Percentiles rank a stretch among this genome's conserved stretches.
Conservation (phyloP, 1,284 basidiomycete genomes). For the Ceratobasidium sp. region DNA sequence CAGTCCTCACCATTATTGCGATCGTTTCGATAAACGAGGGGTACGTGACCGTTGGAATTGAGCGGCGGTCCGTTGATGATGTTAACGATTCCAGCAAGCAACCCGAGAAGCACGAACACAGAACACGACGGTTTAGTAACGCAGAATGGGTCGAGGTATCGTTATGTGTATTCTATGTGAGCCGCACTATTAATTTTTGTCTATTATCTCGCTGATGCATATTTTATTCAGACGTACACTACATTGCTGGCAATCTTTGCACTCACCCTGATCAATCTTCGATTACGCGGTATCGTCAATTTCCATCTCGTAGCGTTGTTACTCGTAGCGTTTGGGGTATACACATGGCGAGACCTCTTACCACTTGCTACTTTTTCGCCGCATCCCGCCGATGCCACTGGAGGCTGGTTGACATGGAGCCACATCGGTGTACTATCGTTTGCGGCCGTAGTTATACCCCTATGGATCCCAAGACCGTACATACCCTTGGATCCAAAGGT, state of each 20-base stretch:
- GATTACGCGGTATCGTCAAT: slow-evolving; percentile 35
- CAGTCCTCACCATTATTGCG: slow-evolving; percentile 34
- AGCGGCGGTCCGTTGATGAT: background rate
- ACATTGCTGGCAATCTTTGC: slow-evolving; percentile 44
- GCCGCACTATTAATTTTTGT: background rate
- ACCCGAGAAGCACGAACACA: slow-evolving; percentile 34
- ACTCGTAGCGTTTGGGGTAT: slow-evolving; percentile 55
- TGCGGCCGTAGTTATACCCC: slow-evolving; percentile 55
- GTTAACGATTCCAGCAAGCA: slow-evolving; percentile 34
- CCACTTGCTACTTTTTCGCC: slow-evolving; percentile 63
- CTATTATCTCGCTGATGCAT: background rate
- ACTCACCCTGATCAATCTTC: slow-evolving; percentile 9
- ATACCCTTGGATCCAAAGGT: slow-evolving; percentile 53
- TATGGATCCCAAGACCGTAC: slow-evolving; percentile 57
- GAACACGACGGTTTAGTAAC: slow-evolving; percentile 36
- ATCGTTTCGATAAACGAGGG: slow-evolving; percentile 18
- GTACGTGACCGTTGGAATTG: slow-evolving; percentile 5
- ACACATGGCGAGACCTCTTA: slow-evolving; percentile 69
- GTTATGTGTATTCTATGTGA: slow-evolving; percentile 41
- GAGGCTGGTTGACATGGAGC: slow-evolving; percentile 52
- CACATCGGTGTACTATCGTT: slow-evolving; percentile 53
- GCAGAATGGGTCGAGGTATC: slow-evolving; percentile 43
- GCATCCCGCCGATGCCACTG: slow-evolving; percentile 53
- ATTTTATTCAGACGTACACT: slow-evolving; percentile 45
- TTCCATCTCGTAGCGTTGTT: slow-evolving; percentile 53